Evolutionary conservation across 73 alveolate species (phyloP).

Genomic region (Blepharisma japonicum): DNA sequence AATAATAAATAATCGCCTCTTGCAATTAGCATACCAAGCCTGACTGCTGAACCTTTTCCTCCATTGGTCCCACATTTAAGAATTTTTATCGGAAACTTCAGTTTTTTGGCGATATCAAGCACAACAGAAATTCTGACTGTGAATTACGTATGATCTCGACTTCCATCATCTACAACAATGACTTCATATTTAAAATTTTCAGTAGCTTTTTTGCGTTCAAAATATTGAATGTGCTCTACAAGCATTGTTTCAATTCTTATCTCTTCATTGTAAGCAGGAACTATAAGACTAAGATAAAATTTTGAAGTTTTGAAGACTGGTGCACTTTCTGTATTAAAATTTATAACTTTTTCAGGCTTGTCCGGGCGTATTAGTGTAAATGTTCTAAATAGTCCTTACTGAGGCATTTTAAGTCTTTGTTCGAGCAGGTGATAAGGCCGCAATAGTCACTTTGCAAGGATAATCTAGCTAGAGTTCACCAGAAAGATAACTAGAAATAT

Average conservation of each 20-base stretch:
- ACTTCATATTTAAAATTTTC: slow-evolving; percentile 60
- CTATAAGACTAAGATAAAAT: slow-evolving; percentile 58
- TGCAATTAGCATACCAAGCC: slow-evolving; percentile 65
- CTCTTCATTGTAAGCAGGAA: slow-evolving; percentile 89
- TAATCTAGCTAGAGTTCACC: too few relatives aligned
- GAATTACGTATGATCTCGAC: slow-evolving; percentile 77
- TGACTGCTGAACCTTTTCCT: slow-evolving; percentile 94
- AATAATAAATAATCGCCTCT: slow-evolving; percentile 71
- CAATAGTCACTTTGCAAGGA: too few relatives aligned
- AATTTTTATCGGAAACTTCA: slow-evolving; percentile 52
- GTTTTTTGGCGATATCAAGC: slow-evolving; percentile 48
- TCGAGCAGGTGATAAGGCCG: too few relatives aligned
- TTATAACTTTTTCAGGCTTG: too few relatives aligned
- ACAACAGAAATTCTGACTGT: slow-evolving; percentile 10
- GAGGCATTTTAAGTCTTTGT: too few relatives aligned
- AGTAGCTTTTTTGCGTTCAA: slow-evolving; percentile 30
- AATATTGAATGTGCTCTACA: slow-evolving; percentile 54
- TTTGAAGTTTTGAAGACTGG: too few relatives aligned
- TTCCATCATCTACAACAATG: slow-evolving; percentile 84
- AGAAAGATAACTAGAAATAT: too few relatives aligned
- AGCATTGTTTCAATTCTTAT: slow-evolving; percentile 66
- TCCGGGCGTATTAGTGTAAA: too few relatives aligned
- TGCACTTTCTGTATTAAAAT: too few relatives aligned
- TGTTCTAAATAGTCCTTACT: too few relatives aligned
- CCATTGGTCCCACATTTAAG: slow-evolving; percentile 60